These are phyloP conservation scores for Peronospora destructor DNA, from an alignment of 352 stramenopile species.

Conservation along the genomic window DNA sequence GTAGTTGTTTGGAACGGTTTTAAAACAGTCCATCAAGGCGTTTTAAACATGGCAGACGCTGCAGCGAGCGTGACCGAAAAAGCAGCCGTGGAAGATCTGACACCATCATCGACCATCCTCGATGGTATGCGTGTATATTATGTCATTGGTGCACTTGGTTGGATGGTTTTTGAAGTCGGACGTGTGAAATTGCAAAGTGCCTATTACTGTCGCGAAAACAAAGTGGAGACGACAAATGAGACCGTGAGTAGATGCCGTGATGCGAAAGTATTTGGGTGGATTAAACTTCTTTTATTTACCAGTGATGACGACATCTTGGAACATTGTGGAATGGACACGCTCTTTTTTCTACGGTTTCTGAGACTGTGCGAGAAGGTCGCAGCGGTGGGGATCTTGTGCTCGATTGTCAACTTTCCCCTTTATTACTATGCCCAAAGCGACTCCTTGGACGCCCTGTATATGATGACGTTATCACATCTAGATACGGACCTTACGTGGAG, in stretches of 20 bases:
- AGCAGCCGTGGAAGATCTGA: constrained; percentile 43
- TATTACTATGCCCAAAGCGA: constrained; percentile 55
- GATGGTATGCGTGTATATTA: constrained; percentile 62
- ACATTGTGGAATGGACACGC: constrained; percentile 68
- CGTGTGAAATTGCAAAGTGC: constrained; percentile 48
- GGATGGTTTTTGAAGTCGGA: constrained; percentile 59
- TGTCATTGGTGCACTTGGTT: constrained; percentile 51
- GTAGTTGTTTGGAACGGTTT: too few relatives aligned
- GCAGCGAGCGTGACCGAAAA: constrained; percentile 27
- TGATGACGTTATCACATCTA: constrained; percentile 66
- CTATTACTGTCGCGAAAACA: constrained; percentile 71
- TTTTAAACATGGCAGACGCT: constrained; percentile 21
- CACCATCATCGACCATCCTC: constrained; percentile 55
- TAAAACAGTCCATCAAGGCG: not conserved
- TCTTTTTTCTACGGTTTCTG: constrained; percentile 77
- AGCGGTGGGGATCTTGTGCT: constrained; percentile 46
- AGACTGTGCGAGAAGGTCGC: constrained; percentile 67
- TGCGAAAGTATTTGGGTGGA: constrained; percentile 43
- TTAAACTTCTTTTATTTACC: constrained; percentile 46
- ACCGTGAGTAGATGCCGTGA: constrained; percentile 33
- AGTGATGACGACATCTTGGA: constrained; percentile 66
- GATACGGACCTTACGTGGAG: constrained; percentile 43
- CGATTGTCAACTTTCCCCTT: constrained; percentile 65
- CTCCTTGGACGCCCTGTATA: constrained; percentile 38
- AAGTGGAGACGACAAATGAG: constrained; percentile 43